Evolutionary conservation across 2,329 filamentous ascomycete species (phyloP).

Genomic region (Colletotrichum sp.): DNA sequence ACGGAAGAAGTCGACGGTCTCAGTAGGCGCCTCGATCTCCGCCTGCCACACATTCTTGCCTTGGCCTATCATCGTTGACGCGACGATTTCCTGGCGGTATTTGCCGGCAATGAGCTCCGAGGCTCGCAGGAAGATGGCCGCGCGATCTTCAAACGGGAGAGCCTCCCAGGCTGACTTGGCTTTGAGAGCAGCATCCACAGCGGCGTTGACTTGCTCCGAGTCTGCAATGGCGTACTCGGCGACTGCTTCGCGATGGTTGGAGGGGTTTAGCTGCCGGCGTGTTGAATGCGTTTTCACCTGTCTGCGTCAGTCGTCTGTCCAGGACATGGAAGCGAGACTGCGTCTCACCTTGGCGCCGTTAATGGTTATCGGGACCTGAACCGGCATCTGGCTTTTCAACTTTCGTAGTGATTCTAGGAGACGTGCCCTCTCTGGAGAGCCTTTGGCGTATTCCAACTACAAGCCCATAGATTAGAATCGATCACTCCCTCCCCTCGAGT

Average conservation of each 20-base stretch:
- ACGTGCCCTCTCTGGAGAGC: neutral
- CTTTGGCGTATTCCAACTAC: neutral
- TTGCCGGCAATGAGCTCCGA: slow-evolving; percentile 89
- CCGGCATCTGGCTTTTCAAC: neutral
- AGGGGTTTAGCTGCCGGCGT: neutral
- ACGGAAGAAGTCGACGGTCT: slow-evolving; percentile 89
- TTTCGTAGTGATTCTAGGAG: neutral
- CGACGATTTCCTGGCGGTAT: slow-evolving; percentile 97
- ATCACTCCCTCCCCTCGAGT: neutral
- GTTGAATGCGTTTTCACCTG: neutral
- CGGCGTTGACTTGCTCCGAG: neutral
- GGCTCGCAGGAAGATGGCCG: slow-evolving; percentile 93
- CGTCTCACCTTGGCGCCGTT: neutral
- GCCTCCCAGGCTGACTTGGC: slow-evolving; percentile 87
- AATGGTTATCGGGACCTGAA: neutral
- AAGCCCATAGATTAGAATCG: neutral
- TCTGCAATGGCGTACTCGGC: neutral
- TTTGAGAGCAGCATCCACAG: neutral
- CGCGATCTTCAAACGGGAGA: slow-evolving; percentile 87
- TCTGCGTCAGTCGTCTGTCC: neutral
- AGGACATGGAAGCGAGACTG: neutral
- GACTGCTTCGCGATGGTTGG: neutral
- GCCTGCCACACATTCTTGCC: slow-evolving; percentile 99
- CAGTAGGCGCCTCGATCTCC: slow-evolving; percentile 96
- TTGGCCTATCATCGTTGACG: slow-evolving; percentile 92